phyloP scores from a whole-genome alignment of 208 protist genomes.

The Porcisia deanei region DNA sequence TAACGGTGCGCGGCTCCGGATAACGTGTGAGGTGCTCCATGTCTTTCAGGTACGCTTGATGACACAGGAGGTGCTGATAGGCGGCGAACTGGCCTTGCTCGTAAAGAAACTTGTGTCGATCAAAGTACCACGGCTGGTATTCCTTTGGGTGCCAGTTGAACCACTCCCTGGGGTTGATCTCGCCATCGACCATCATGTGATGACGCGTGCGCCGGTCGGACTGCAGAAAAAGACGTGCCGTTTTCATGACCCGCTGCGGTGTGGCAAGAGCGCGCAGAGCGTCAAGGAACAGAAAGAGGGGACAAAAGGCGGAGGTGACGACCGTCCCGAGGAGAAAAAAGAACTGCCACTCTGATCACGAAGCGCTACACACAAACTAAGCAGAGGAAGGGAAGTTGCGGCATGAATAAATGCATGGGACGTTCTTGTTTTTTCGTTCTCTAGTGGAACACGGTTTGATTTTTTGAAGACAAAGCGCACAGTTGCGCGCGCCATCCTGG shows the following conservation, averaged over 20 bases:
- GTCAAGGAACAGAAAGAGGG: neutral
- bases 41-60: conserved; percentile 85
- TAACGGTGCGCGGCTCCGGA: conserved; percentile 72
- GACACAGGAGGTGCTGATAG: conserved; percentile 83
- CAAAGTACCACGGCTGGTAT: conserved; percentile 93
- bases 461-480: neutral
- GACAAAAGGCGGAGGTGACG: neutral
- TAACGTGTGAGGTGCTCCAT: conserved; percentile 72
- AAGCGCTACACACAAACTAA: neutral
- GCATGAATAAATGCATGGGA: neutral
- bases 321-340: neutral
- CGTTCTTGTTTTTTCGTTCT: neutral
- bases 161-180: conserved; percentile 91
- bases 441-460: neutral
- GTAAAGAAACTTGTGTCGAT: conserved; percentile 91
- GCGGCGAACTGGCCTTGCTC: conserved; percentile 85
- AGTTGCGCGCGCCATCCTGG: neutral
- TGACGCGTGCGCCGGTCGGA: conserved; percentile 86
- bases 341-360: neutral
- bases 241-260: conserved; percentile 23
- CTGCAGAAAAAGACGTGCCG: conserved; percentile 38
- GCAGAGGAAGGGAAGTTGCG: neutral
- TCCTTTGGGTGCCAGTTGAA: conserved; percentile 92
- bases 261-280: neutral
- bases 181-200: conserved; percentile 90